Base-by-base conservation (phyloP, 768 basidiomycete species). In the Heimioporus sp. region DNA sequence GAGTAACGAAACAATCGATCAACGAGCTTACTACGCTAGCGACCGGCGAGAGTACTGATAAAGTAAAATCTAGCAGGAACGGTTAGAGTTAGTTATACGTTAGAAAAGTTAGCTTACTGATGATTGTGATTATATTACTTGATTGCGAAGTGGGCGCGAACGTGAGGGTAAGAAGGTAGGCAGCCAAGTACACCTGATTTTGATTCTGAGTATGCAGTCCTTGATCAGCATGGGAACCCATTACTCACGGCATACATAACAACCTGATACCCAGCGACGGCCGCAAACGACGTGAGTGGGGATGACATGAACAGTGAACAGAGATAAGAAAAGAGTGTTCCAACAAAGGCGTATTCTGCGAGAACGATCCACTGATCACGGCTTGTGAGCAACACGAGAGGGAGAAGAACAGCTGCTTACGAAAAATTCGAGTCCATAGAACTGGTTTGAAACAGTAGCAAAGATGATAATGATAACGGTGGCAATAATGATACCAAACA, bases 231-330 rank as follows among this genome's bases (percentile, higher is more conserved):
- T 5, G 7, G 24, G 5, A 28, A 28, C 1, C 24, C 24, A 28
- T 28, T 5, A 77, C 85, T 65, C 64, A 90, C 86, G 36, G 86
- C 60, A 61, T 82, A 90, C 67, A 89, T 80, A 49, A 90, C 67
- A 39, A 87, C 76, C 56, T 90, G 86, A 61, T 85, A 87, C 13
- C 81, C 87, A 5, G 88, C 88, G 12, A 82, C 79, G 6, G 77
- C 70, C 1, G 90, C 87, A 56, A 90, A 91, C 2, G 87, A 83
- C 4, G 85, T 82, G 20, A 91, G 72, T 10, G 87, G 83, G 0
- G 87, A 86, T 2, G 79, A 64, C 49, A 80, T 78, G 48, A 83
- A 62, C 16, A 89, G 65, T 5, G 87, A 82, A 13, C 79, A 72
- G 44, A 78, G 82, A 62, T 88, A 90, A 15, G 88, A 73, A 55